Percentiles rank a stretch among this genome's conserved stretches.
These are phyloP conservation scores for Colletotrichum sp. DNA, from an alignment of 2,329 filamentous ascomycete species.

Conservation along the genomic window DNA sequence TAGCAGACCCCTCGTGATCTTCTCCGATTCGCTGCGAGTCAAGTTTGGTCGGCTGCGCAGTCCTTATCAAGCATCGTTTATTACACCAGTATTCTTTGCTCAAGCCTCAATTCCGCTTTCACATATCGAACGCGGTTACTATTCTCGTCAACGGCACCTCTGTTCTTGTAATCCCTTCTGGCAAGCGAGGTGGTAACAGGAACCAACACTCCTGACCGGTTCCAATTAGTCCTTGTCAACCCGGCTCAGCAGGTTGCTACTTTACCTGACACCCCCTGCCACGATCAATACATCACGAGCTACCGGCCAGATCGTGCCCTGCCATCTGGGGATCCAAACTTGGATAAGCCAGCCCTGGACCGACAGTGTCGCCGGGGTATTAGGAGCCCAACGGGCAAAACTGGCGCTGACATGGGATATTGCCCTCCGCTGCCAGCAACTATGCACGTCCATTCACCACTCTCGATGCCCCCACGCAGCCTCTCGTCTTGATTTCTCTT, in stretches of 20 bases:
- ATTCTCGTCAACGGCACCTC: background rate
- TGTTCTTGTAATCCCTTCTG: background rate
- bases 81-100: background rate
- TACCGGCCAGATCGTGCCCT: background rate
- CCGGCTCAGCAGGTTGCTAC: background rate
- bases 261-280: background rate
- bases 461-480: slow-evolving; percentile 2
- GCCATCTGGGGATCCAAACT: background rate
- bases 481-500: background rate
- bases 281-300: background rate
- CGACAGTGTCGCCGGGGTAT: background rate
- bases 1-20: background rate
- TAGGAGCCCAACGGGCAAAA: background rate
- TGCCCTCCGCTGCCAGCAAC: slow-evolving; percentile 4
- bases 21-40: background rate
- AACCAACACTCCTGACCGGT: background rate
- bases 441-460: slow-evolving; percentile 12
- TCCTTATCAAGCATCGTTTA: background rate
- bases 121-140: background rate
- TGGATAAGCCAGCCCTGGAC: background rate
- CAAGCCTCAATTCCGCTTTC: background rate
- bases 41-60: background rate
- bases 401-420: slow-evolving; percentile 7
- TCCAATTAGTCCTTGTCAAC: background rate
- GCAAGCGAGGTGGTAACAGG: background rate